Percentiles rank a stretch among this genome's conserved stretches.
These are phyloP conservation scores for Metarhizium robertsii DNA, from an alignment of 2,329 filamentous ascomycete species.

Conservation along the genomic window DNA sequence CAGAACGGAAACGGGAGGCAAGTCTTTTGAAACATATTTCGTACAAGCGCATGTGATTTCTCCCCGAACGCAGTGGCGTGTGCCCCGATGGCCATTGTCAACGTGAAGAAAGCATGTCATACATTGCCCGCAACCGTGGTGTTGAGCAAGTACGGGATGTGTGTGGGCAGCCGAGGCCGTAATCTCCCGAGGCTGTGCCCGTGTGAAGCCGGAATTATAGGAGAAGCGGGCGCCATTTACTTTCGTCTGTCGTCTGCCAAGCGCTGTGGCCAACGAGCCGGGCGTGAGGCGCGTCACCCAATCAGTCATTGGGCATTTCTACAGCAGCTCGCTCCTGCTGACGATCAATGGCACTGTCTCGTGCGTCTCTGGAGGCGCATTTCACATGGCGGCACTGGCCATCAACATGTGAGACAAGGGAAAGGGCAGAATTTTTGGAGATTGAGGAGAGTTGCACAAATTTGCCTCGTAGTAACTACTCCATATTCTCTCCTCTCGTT, in stretches of 20 bases:
- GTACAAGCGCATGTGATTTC: neutral
- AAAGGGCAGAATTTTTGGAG: neutral
- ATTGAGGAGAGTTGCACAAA: no score
- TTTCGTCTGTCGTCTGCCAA: no score
- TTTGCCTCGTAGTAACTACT: no score
- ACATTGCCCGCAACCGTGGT: neutral
- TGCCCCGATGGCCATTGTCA: no score
- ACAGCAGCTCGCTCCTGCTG: neutral
- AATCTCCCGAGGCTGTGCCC: neutral
- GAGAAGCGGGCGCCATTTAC: neutral
- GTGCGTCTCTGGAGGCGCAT: neutral
- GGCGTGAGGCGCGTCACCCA: neutral
- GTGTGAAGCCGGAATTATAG: neutral
- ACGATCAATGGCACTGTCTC: neutral
- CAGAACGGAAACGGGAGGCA: neutral
- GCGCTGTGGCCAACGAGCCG: no score
- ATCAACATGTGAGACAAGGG: neutral
- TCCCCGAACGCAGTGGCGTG: neutral
- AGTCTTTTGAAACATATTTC: neutral
- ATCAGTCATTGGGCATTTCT: neutral
- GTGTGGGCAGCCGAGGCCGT: neutral
- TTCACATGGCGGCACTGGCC: neutral
- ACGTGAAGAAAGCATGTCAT: no score
- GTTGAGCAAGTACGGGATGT: neutral
- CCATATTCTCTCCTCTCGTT: no score